phyloP scores from a whole-genome alignment of 176 grass and related monocot species.

The Phragmites australis region DNA sequence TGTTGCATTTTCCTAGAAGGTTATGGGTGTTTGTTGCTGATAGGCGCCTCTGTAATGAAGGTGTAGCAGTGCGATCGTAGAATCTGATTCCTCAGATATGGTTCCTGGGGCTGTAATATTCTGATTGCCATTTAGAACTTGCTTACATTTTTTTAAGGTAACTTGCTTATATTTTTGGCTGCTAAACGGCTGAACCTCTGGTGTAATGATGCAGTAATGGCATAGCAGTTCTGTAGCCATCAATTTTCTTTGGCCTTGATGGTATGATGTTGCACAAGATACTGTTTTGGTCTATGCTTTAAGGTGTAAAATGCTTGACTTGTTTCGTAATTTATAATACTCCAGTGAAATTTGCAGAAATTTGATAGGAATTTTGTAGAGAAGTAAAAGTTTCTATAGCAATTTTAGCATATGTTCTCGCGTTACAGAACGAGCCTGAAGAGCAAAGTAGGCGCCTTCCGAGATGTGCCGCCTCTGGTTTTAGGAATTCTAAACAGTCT shows the following conservation, averaged over 20 bases:
- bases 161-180: not conserved
- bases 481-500: slow-evolving; percentile 15
- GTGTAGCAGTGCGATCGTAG: not conserved
- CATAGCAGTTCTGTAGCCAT: not conserved
- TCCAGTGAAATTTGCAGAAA: no score
- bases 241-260: not conserved
- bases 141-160: not conserved
- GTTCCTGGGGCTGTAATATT: not conserved
- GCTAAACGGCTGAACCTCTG: not conserved
- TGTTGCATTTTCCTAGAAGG: not conserved
- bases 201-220: not conserved
- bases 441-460: no score
- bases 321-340: no score
- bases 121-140: not conserved
- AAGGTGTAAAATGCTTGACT: no score
- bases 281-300: not conserved
- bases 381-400: no score
- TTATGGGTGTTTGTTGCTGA: not conserved
- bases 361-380: no score
- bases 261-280: not conserved
- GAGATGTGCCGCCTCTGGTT: not conserved
- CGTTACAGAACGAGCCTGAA: no score
- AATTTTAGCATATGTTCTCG: no score
- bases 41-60: not conserved
- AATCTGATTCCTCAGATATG: not conserved